Percentiles rank a stretch among this genome's conserved stretches.
These are phyloP conservation scores for Verbascum thapsus DNA, from an alignment of 257 asterid species.

Conservation along the genomic window DNA sequence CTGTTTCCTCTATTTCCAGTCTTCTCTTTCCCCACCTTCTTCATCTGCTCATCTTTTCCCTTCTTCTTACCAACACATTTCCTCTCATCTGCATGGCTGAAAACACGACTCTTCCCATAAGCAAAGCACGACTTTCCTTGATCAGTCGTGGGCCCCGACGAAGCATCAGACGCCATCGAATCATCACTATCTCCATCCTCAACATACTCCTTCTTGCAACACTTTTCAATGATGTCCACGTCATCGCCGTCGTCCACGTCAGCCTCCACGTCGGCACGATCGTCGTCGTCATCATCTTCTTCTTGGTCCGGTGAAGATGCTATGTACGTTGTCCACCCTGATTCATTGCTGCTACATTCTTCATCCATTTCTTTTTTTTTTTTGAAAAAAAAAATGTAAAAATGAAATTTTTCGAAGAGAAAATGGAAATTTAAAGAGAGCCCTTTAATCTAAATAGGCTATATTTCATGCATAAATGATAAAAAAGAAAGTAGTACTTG, in stretches of 20 bases:
- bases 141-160: slow-evolving; percentile 82
- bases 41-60: slow-evolving; percentile 40
- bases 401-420: slow-evolving; percentile 2
- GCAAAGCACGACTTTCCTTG: slow-evolving; percentile 31
- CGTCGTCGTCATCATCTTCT: slow-evolving; percentile 27
- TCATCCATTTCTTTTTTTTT: slow-evolving; percentile 59
- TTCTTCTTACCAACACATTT: slow-evolving; percentile 48
- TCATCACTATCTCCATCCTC: slow-evolving; percentile 69
- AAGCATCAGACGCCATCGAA: slow-evolving; percentile 95
- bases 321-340: slow-evolving; percentile 90
- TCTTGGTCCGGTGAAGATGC: slow-evolving; percentile 55
- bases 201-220: slow-evolving; percentile 1
- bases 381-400: too few species aligned
- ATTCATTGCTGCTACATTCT: slow-evolving; percentile 88
- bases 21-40: slow-evolving; percentile 49
- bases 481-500: slow-evolving; percentile 34
- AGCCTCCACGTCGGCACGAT: slow-evolving; percentile 29
- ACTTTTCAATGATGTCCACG: slow-evolving; percentile 42
- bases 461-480: slow-evolving; percentile 36
- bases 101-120: slow-evolving; percentile 22
- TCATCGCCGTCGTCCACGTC: slow-evolving; percentile 33
- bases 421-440: too few species aligned
- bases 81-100: slow-evolving; percentile 38
- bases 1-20: slow-evolving; percentile 45
- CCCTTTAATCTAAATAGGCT: slow-evolving; percentile 39